These are phyloP conservation scores for Dendryphion nanum DNA, from an alignment of 2,329 filamentous ascomycete genomes.

Conservation along the genomic window DNA sequence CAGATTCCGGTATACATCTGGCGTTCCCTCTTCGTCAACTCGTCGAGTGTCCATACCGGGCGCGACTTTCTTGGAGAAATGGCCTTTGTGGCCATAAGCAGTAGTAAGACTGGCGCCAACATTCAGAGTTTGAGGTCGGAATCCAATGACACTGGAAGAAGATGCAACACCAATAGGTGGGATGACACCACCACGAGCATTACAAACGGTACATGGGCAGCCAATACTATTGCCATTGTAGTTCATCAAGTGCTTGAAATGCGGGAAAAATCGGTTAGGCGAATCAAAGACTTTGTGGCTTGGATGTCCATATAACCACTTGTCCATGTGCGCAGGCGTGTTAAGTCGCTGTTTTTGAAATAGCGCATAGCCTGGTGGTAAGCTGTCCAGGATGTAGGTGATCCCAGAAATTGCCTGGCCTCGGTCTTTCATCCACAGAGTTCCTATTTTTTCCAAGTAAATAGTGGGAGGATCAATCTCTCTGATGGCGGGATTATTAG, in stretches of 20 bases:
- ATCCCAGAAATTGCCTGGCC: constrained; percentile 37
- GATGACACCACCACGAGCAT: constrained; percentile 16
- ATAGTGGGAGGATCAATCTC: constrained; percentile 40
- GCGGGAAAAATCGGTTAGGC: constrained; percentile 53
- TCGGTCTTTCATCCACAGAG: constrained; percentile 48
- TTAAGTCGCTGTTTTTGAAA: constrained; percentile 49
- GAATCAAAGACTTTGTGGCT: constrained; percentile 53
- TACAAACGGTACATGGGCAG: constrained; percentile 54
- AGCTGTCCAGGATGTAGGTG: constrained; percentile 50
- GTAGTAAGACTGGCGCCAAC: neutral
- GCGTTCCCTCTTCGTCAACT: constrained; percentile 53
- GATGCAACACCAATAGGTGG: constrained; percentile 5
- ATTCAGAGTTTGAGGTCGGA: neutral
- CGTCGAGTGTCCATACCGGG: constrained; percentile 20
- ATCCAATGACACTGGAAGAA: neutral
- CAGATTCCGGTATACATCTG: constrained; percentile 53
- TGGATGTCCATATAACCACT: constrained; percentile 59
- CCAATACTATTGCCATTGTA: constrained; percentile 39
- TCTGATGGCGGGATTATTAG: constrained; percentile 20
- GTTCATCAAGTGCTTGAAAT: constrained; percentile 58
- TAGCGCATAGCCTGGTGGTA: constrained; percentile 56
- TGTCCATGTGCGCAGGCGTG: constrained; percentile 46
- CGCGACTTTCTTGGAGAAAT: constrained; percentile 10
- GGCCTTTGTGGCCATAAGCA: neutral
- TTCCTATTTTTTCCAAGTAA: constrained; percentile 50